Conservation (phyloP, 2,329 filamentous ascomycete genomes). For the Xylariaceae sp. region DNA sequence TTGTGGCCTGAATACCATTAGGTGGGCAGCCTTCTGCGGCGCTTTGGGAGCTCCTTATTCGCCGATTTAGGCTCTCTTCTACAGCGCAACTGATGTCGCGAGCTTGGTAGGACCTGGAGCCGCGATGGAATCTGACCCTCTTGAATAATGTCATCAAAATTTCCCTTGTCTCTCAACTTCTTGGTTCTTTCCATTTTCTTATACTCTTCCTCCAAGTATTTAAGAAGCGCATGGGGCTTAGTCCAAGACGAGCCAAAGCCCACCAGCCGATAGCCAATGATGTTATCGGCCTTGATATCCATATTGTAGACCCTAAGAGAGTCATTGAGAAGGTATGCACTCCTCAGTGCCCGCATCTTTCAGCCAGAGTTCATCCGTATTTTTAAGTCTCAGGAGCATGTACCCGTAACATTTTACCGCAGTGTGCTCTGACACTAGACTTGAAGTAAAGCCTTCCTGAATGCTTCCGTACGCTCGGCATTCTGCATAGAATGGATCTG, state of each 20-base stretch:
- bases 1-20: too few relatives aligned
- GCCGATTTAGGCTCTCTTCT: not conserved
- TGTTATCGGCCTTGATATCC: constrained; percentile 15
- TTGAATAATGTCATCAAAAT: constrained; percentile 3
- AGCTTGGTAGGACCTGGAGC: not conserved
- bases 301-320: constrained; percentile 5
- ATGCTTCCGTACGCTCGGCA: constrained; percentile 16
- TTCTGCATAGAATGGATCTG: constrained; percentile 11
- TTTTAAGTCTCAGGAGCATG: not conserved
- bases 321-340: not conserved
- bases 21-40: too few relatives aligned
- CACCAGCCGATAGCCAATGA: not conserved
- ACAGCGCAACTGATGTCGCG: not conserved
- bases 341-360: not conserved
- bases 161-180: not conserved
- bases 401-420: constrained; percentile 10
- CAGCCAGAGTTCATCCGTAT: not conserved
- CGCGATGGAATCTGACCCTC: not conserved
- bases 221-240: constrained; percentile 1
- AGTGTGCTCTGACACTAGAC: not conserved
- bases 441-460: not conserved
- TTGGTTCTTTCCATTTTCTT: not conserved
- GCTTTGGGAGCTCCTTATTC: not conserved
- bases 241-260: constrained; percentile 17
- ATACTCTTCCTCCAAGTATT: not conserved